phyloP scores from a whole-genome alignment of 352 stramenopile species.

The Lagenidium sp. region DNA sequence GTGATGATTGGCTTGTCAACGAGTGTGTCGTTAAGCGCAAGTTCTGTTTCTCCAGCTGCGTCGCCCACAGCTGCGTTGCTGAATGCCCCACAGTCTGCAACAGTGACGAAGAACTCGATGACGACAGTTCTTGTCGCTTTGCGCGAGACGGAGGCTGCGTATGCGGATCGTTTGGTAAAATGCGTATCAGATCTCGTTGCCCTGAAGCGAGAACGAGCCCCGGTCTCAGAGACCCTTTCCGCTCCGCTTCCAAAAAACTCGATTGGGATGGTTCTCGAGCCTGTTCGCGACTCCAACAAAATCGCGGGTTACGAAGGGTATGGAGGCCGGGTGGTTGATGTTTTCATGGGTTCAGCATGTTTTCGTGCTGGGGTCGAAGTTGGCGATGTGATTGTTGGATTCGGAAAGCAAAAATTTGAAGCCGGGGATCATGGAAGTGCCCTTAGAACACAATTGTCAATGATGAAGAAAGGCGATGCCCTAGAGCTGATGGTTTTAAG shows the following conservation, averaged over 20 bases:
- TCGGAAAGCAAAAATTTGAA: conserved; percentile 34
- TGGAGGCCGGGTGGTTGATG: conserved; percentile 35
- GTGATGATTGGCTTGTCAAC: conserved; percentile 35
- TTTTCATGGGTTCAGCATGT: conserved; percentile 36
- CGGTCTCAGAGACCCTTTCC: conserved; percentile 24
- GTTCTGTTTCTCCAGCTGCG: not conserved
- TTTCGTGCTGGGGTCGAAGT: conserved; percentile 39
- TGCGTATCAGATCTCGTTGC: conserved; percentile 31
- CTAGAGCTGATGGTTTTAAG: conserved; percentile 36
- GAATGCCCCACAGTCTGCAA: not conserved
- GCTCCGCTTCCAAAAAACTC: conserved; percentile 30
- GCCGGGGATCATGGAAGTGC: conserved; percentile 35
- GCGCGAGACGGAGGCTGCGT: conserved; percentile 17
- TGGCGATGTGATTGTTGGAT: conserved; percentile 41
- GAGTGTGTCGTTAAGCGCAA: conserved; percentile 19
- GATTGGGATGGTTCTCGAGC: conserved; percentile 43
- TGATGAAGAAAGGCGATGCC: conserved; percentile 41
- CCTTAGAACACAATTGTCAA: conserved; percentile 38
- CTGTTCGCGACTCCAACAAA: conserved; percentile 20
- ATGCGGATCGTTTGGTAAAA: conserved; percentile 26
- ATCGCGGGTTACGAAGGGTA: conserved; percentile 28
- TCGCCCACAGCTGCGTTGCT: too few relatives aligned
- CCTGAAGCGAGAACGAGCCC: conserved; percentile 24
- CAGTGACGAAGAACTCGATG: conserved; percentile 40
- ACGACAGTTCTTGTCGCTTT: conserved; percentile 34